Evolutionary conservation across 306 rosid genomes (phyloP), one percentile per base, ranked within the genome.

Genomic region (Glycine soja): DNA sequence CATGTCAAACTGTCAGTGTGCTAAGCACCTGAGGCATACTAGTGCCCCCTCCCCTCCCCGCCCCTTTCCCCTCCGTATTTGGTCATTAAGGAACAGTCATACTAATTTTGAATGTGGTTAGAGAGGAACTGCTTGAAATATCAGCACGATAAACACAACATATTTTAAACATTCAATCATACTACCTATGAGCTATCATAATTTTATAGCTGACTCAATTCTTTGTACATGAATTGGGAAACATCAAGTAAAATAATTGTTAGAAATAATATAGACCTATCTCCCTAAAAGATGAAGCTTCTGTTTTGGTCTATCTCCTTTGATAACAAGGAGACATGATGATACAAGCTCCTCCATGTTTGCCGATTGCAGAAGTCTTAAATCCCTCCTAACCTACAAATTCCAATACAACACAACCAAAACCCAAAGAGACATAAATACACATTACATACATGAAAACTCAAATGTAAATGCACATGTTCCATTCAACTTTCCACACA

Each of bases 281-380:
- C 97, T 91, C 81, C 93, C 94, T 80, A 95, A 83, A 62, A 93
- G 90, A 86, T 87, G 93, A 76, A 90, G 75, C 80, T 89, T 95
- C 84, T 93, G 96, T 74, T 89, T 91, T 10, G 98, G 94, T 73
- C 83, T 91, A 75, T 89, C 92, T 70, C 89, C 98, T 15, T 80
- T 81, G 71, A 93, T 85, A 86, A 89, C 91, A 47, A 53, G 78
- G 62, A 95, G 87, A 89, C 94, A 91, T 32, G 92, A 89, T 66
- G 75, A 82, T 65, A 93, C 77, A 84, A 93, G 81, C 80, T 95
- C 96, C 71, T 89, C 93, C 88, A 91, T 80, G 78, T 90, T 93
- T 67, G 86, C 69, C 14, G 86, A 88, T 70, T 82, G 88, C 45
- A 95, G 70, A 80, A 91, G 93, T 75, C 84, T 89, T 40, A 91